Base-by-base conservation (phyloP, 1,284 basidiomycete species). In the Cerioporus squamosus region DNA sequence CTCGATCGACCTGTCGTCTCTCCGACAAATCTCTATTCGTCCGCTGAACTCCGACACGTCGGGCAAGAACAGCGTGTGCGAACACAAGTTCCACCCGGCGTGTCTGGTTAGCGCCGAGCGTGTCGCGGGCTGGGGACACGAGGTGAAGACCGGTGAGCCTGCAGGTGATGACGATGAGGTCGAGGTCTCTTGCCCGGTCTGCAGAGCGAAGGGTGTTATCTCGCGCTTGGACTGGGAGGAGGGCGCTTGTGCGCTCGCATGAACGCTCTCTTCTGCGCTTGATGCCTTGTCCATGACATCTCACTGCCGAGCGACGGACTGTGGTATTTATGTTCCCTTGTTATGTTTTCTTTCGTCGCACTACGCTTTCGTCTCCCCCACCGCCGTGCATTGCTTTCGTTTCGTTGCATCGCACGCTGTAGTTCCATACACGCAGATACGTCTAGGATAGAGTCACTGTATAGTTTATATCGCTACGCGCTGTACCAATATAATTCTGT, bases 91-190 rank as follows among this genome's bases (percentile, higher is more conserved):
- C 77, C 90, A 92, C 67, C 79, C 84, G 10, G 73, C 83, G 49
- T 92, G 90, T 70, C 68, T 92, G 38, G 88, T 92, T n/a, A 87
- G 81, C 61, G 83, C 89, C 15, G 87, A 87, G 72, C 80, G 90
- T 44, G 85, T 90, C 24, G 83, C 87, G 12, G 76, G 85, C 17
- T 81, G 79, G 72, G 86, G 84, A 29, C 78, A 75, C 8, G 80
- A 82, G 56, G 80, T 79, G 52, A 73, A 72, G 44, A 70, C 76
- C 36, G 61, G 59, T 17, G 62, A 59, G 38, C 58, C 42, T 22
- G 69, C 72, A 20, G 77, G 75, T 43, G 70, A 72, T 44, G 70
- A 74, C 20, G 73, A 73, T 10, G 66, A 74, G 39, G 77, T 85
- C 0, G 82, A 87, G 68, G 87, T 90, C 24, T 81, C 82, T 15